Evolutionary conservation across 139 green algal genomes (phyloP).

Genomic region (Chlorella sp.): DNA sequence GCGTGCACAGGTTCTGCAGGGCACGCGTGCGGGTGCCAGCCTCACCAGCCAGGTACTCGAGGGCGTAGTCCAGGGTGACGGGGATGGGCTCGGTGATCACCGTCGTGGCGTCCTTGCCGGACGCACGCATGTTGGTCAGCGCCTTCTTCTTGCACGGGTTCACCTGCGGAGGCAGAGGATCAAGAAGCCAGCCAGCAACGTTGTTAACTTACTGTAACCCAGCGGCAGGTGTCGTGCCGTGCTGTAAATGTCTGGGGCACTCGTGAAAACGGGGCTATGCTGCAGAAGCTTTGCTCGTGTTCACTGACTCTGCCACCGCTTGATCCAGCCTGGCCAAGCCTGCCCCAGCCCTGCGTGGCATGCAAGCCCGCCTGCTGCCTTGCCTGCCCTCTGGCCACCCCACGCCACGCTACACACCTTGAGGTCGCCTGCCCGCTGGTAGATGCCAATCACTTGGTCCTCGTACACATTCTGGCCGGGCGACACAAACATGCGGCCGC

Average conservation of each 20-base stretch:
- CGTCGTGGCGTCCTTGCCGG: conserved; percentile 71
- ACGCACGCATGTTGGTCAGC: conserved; percentile 88
- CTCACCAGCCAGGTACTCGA: conserved; percentile 97
- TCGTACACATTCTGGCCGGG: conserved; percentile 94
- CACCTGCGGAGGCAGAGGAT: conserved; percentile 54
- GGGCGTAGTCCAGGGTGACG: conserved; percentile 91
- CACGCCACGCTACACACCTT: conserved; percentile 39
- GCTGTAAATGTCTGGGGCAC: too few relatives aligned
- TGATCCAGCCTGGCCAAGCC: too few relatives aligned
- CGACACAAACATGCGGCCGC: conserved; percentile 88
- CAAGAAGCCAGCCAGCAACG: not conserved
- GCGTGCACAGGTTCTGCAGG: too few relatives aligned
- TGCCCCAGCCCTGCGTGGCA: not conserved
- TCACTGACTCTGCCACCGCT: too few relatives aligned
- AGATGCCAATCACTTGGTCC: conserved; percentile 95
- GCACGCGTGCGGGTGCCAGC: too few relatives aligned
- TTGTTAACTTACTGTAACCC: too few relatives aligned
- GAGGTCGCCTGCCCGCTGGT: conserved; percentile 94
- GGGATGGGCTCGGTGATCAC: conserved; percentile 77
- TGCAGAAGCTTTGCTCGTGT: not conserved
- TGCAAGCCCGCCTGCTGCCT: not conserved
- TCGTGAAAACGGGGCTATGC: too few relatives aligned
- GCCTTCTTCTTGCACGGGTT: conserved; percentile 99
- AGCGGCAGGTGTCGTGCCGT: not conserved
- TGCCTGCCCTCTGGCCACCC: not conserved